Percentiles rank a stretch among this genome's conserved stretches.
phyloP scores from a whole-genome alignment of 495 filamentous ascomycete species.

The Zalerion maritima region DNA sequence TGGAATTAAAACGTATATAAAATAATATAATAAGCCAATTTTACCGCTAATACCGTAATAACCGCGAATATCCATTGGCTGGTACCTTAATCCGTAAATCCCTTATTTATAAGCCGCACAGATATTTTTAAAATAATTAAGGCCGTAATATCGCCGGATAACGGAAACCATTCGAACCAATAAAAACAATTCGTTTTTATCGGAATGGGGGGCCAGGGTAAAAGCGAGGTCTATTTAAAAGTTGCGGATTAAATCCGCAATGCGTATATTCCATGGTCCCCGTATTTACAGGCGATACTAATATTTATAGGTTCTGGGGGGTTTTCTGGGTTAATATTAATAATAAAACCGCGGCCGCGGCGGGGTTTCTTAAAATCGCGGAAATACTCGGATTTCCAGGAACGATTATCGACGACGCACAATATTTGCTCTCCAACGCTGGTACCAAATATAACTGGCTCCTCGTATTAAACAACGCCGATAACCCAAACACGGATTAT shows the following conservation, averaged over 20 bases:
- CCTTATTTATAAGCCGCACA: neutral
- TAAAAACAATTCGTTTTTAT: constrained; percentile 1
- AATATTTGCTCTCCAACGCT: constrained; percentile 1
- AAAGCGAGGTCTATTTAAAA: constrained; percentile 3
- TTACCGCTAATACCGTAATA: too few species aligned
- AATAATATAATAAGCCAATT: too few species aligned
- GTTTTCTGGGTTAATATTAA: too few species aligned
- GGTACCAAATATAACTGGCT: constrained; percentile 1
- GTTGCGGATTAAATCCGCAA: constrained; percentile 1
- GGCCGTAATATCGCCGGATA: neutral
- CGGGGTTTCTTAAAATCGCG: too few species aligned
- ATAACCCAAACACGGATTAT: constrained; percentile 2
- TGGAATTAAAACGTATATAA: constrained; percentile 3
- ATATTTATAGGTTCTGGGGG: too few species aligned
- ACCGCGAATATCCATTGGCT: constrained; percentile 4
- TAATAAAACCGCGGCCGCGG: too few species aligned
- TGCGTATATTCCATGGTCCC: neutral
- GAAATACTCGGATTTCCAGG: too few species aligned
- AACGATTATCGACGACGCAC: too few species aligned
- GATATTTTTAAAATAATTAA: constrained; percentile 1
- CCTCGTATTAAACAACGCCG: constrained; percentile 2
- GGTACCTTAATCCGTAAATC: constrained; percentile 1
- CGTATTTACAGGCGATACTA: too few species aligned
- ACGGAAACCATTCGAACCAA: neutral
- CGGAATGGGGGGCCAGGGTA: constrained; percentile 3